Conservation (phyloP, 352 stramenopile genomes). For the Phytophthora macrochlamydospora region DNA sequence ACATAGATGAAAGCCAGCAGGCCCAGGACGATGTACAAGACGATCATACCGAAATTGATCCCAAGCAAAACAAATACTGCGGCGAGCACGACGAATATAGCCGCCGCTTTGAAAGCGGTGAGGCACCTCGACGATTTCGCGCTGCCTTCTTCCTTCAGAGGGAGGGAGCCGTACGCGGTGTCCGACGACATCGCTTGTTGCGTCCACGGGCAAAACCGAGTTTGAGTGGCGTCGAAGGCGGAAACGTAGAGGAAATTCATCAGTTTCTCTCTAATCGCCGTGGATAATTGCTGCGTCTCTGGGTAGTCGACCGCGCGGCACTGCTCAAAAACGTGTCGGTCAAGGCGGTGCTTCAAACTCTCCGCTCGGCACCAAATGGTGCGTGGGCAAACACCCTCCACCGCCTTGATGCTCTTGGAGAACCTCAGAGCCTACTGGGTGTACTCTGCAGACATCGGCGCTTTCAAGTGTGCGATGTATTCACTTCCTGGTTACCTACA, state of each 20-base stretch:
- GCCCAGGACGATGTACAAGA: constrained; percentile 1
- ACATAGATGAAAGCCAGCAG: constrained; percentile 12
- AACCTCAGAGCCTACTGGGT: neutral
- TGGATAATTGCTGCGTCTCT: neutral
- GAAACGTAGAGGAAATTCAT: neutral
- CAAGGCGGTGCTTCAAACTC: neutral
- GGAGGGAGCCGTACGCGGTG: neutral
- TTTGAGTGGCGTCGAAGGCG: neutral
- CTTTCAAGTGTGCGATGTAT: too few relatives aligned
- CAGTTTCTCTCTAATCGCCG: neutral
- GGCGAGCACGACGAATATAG: neutral
- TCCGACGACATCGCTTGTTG: neutral
- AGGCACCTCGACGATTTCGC: neutral
- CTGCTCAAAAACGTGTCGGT: neutral
- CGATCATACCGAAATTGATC: constrained; percentile 12
- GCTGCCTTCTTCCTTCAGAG: neutral
- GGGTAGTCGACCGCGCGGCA: neutral
- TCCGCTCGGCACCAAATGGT: neutral
- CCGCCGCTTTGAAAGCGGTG: neutral
- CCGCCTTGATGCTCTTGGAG: neutral
- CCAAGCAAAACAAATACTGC: constrained; percentile 8
- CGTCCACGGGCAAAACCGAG: neutral
- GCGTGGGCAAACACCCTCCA: neutral
- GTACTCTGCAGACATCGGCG: neutral
- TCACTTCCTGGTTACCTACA: too few relatives aligned